A percentile compares a stretch with the other conserved stretches of the same genome.
Conservation (phyloP, 306 rosid species). For the Gillenia trifoliata region DNA sequence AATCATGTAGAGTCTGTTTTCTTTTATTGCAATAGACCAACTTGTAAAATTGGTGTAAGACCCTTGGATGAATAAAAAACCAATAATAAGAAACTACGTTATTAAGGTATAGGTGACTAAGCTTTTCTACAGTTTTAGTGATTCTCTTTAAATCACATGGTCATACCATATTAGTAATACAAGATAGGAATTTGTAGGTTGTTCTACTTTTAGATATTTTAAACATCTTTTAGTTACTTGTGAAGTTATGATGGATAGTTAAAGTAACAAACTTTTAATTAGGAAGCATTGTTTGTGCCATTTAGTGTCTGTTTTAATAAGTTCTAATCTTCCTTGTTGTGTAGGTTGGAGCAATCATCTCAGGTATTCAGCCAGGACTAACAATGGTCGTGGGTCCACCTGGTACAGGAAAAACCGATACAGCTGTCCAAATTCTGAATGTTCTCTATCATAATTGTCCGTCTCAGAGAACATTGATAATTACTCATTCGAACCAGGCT, state of each 20-base stretch:
- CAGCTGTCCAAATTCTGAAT: constrained; percentile 94
- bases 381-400: constrained; percentile 99
- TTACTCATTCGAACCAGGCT: constrained; percentile 97
- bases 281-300: neutral
- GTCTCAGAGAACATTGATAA: constrained; percentile 91
- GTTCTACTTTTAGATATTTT: neutral
- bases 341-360: constrained; percentile 85
- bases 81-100: neutral
- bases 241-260: neutral
- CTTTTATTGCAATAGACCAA: neutral
- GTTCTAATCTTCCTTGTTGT: neutral
- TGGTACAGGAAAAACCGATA: constrained; percentile 99
- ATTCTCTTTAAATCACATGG: neutral
- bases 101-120: neutral
- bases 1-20: neutral
- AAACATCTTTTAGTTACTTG: neutral
- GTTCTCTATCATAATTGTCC: constrained; percentile 98
- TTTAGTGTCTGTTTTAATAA: neutral
- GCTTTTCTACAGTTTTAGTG: neutral
- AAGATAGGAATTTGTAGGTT: neutral
- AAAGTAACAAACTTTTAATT: neutral
- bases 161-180: neutral
- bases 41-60: neutral
- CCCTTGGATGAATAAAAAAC: neutral
- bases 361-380: constrained; percentile 95